These are phyloP conservation scores for Protea cynaroides DNA, from an alignment of 164 flowering plant species.

Conservation along the genomic window DNA sequence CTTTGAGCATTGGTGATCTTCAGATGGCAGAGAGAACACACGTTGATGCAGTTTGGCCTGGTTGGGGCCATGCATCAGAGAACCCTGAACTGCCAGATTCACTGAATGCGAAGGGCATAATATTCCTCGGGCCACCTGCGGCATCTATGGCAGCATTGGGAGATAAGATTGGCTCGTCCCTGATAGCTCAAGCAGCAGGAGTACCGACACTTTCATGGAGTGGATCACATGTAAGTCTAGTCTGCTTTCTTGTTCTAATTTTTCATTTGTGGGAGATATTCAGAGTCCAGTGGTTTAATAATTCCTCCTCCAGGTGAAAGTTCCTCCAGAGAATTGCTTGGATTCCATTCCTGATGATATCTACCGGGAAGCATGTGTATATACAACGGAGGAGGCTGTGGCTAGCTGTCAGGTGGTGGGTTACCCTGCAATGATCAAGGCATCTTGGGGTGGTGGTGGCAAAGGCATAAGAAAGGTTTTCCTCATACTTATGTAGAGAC, in stretches of 20 bases:
- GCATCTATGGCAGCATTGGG: constrained; percentile 93
- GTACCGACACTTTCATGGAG: constrained; percentile 99
- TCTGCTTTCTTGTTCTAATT: not conserved
- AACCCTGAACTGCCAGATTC: constrained; percentile 99
- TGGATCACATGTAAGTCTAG: constrained; percentile 83
- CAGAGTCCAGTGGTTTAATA: not conserved
- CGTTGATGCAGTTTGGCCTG: constrained; percentile 99
- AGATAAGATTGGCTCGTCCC: constrained; percentile 98
- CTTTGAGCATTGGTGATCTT: constrained; percentile 11
- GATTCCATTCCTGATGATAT: constrained; percentile 76
- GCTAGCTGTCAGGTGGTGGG: constrained; percentile 98
- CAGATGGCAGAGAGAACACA: constrained; percentile 96
- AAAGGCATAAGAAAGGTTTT: constrained; percentile 99
- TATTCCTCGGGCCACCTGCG: constrained; percentile 96
- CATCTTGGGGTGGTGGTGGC: constrained; percentile 99
- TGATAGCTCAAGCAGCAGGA: constrained; percentile 98
- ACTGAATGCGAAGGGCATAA: constrained; percentile 64
- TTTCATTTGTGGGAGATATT: constrained; percentile 1
- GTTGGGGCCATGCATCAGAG: constrained; percentile 99
- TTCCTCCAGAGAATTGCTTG: constrained; percentile 69
- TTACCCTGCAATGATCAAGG: constrained; percentile 99
- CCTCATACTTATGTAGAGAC: not conserved
- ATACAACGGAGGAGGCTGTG: constrained; percentile 92
- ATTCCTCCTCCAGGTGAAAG: constrained; percentile 62
- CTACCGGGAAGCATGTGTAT: constrained; percentile 88